A percentile compares a stretch with the other conserved stretches of the same genome.
phyloP scores from a whole-genome alignment of 2,329 filamentous ascomycete species.

The Colletotrichum sp. region DNA sequence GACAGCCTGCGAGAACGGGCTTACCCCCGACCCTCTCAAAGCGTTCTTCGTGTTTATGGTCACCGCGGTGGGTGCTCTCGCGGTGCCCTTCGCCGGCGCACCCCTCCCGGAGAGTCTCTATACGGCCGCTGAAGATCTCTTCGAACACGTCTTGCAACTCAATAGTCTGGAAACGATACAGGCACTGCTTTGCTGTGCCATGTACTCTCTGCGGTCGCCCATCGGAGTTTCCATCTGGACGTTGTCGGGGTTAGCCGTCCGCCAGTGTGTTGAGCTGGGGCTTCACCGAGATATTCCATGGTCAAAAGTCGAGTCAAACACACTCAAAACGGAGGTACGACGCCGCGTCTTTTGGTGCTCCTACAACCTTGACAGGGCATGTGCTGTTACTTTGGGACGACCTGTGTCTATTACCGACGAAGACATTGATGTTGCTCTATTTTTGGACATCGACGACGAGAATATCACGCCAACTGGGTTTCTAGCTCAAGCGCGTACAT shows the following conservation, averaged over 20 bases:
- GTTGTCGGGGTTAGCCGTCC: constrained; percentile 31
- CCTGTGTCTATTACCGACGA: neutral
- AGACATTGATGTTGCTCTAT: neutral
- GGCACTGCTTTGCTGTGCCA: constrained; percentile 31
- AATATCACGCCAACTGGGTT: neutral
- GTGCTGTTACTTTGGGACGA: neutral
- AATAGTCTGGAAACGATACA: constrained; percentile 32
- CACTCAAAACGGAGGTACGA: neutral
- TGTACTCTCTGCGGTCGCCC: constrained; percentile 29
- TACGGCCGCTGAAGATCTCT: neutral
- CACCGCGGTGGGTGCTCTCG: neutral
- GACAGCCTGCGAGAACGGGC: neutral
- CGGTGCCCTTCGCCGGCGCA: neutral
- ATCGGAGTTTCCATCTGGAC: constrained; percentile 32
- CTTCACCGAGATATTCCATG: constrained; percentile 26
- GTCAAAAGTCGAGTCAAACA: neutral
- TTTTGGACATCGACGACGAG: neutral
- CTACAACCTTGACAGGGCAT: neutral
- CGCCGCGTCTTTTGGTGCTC: neutral
- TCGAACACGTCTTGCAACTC: neutral
- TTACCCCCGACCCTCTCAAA: neutral
- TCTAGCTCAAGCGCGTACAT: neutral
- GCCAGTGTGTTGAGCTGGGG: constrained; percentile 36
- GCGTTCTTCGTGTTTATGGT: neutral
- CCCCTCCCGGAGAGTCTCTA: neutral